Base-by-base conservation (phyloP, 768 basidiomycete species). In the Guyanaporus albipodus region DNA sequence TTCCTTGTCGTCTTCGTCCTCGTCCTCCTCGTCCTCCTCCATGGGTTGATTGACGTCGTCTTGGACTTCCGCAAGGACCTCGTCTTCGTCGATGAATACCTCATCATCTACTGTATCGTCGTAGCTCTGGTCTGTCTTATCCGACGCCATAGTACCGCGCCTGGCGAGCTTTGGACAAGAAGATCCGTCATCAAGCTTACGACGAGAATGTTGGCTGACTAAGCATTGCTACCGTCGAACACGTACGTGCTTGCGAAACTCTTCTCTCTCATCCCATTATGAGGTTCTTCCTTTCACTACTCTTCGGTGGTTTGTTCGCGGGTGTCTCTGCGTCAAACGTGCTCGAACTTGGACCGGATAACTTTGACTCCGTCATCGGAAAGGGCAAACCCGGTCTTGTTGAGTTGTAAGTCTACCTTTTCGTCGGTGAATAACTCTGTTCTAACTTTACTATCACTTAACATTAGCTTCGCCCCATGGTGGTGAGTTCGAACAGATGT, bases 301-400 rank as follows among this genome's bases (percentile, higher is more conserved):
- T 87, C 54, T 69, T 77, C 18, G 70, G 79, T n/a, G 71, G 76
- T 18, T 59, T 86, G 9, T 57, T 83, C 53, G 76, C 79, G 35
- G 69, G 70, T 28, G 83, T 72, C 11, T 67, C 70, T 48, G 87
- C 87, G 35, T 92, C 88, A 8, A 91, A 92, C 59, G 93, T 96
- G 41, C 50, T 93, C 35, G 91, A 92, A 8, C 81, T 95, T 37
- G 77, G 64, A 37, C 74, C 86, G 0, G 72, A 75, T 52, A 89
- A 85, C 69, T 96, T 92, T 62, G 85, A 91, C 64, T 55, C 70
- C 23, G 64, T 82, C 46, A 70, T 95, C 59, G 92, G 91, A 40
- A 69, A 85, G 47, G 89, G 85, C 44, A 88, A 79, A 60, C 85
- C 89, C 45, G 90, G 84, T 58, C 75, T 93, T 27, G 89, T 95